These are phyloP conservation scores for Sphagnum tenellum DNA, from an alignment of 225 moss, liverwort and hornwort species.

Conservation along the genomic window DNA sequence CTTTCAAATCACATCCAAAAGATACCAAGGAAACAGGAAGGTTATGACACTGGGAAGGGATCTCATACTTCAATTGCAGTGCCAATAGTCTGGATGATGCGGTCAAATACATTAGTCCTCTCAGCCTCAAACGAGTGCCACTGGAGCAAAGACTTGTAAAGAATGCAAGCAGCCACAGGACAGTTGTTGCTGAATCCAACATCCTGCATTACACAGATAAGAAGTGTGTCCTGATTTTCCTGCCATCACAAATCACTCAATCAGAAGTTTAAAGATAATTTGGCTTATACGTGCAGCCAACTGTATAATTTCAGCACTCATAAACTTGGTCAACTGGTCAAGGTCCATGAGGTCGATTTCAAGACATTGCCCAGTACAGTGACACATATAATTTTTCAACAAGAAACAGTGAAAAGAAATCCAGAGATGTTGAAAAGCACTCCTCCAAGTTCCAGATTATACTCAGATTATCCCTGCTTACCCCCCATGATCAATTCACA, in stretches of 20 bases:
- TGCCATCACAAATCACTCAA: slow-evolving; percentile 11
- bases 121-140: slow-evolving; percentile 97
- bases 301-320: too few relatives aligned
- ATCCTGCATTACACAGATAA: slow-evolving; percentile 93
- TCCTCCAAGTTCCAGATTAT: too few relatives aligned
- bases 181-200: slow-evolving; percentile 85
- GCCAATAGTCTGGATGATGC: slow-evolving; percentile 89
- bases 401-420: neutral
- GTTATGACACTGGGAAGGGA: neutral
- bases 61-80: slow-evolving; percentile 66
- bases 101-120: slow-evolving; percentile 89
- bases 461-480: too few relatives aligned
- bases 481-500: too few relatives aligned
- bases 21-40: neutral
- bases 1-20: neutral
- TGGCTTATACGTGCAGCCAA: too few relatives aligned
- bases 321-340: too few relatives aligned
- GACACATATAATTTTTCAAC: too few relatives aligned
- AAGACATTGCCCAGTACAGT: neutral
- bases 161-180: slow-evolving; percentile 80
- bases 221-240: slow-evolving; percentile 89
- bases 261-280: too few relatives aligned
- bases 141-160: slow-evolving; percentile 87
- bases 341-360: neutral
- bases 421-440: too few relatives aligned